Evolutionary conservation across 495 filamentous ascomycete species (phyloP).

Genomic region (Trichoderma reesei): DNA sequence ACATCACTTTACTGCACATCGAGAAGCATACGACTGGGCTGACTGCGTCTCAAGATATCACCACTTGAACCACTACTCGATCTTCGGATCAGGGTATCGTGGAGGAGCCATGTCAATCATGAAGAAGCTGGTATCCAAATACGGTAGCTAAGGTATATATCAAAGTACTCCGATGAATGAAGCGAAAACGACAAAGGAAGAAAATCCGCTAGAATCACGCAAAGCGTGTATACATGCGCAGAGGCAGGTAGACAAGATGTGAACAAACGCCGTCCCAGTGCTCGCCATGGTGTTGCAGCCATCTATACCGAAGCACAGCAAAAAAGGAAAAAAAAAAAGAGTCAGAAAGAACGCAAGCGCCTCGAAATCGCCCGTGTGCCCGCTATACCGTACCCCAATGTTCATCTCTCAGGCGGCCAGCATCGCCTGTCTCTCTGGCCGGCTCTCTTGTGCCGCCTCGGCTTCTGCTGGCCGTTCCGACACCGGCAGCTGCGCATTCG

Average conservation of each 20-base stretch:
- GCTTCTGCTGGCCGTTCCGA: neutral
- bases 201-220: neutral
- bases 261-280: neutral
- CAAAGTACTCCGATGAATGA: neutral
- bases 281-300: slow-evolving; percentile 1
- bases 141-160: slow-evolving; percentile 25
- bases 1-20: neutral
- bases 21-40: neutral
- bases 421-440: neutral
- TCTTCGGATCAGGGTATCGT: slow-evolving; percentile 73
- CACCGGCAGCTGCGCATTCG: slow-evolving; percentile 1
- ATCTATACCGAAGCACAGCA: neutral
- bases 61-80: slow-evolving; percentile 77
- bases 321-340: neutral
- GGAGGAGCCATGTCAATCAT: slow-evolving; percentile 66
- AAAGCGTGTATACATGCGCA: neutral
- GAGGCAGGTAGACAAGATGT: neutral
- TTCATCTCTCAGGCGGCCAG: neutral
- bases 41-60: slow-evolving; percentile 52
- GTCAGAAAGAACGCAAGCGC: neutral
- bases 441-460: neutral
- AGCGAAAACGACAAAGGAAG: neutral
- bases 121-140: slow-evolving; percentile 58
- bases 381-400: neutral
- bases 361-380: neutral